Evolutionary conservation across 768 basidiomycete genomes (phyloP).

Genomic region (Rubroboletus satanas): DNA sequence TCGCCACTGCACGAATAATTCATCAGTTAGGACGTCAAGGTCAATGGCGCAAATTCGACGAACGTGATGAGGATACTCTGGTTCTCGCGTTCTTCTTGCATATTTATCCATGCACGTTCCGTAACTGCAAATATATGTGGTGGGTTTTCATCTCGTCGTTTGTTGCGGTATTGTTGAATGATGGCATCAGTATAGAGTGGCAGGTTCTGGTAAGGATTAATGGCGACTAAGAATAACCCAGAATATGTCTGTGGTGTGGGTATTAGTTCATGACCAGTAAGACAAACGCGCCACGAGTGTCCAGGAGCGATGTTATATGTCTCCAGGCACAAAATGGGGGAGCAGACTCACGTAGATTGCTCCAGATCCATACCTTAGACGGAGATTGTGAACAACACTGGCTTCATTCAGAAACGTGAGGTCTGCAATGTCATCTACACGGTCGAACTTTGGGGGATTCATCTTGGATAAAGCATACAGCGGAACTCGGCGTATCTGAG

Average conservation of each 20-base stretch:
- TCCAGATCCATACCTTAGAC: conserved; percentile 85
- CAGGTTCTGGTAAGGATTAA: conserved; percentile 93
- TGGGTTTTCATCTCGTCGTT: conserved; percentile 85
- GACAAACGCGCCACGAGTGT: conserved; percentile 2
- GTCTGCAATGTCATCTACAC: conserved; percentile 97
- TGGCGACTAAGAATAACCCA: conserved; percentile 95
- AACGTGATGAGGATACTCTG: conserved; percentile 98
- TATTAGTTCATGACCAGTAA: conserved; percentile 10
- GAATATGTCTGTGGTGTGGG: conserved; percentile 72
- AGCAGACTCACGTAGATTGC: conserved; percentile 77
- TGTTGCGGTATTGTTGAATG: conserved; percentile 85
- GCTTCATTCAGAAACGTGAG: conserved; percentile 98
- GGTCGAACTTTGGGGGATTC: conserved; percentile 98
- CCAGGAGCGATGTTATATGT: conserved; percentile 2
- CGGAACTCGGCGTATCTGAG: conserved; percentile 62
- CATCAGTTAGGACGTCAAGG: conserved; percentile 8
- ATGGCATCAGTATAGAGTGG: conserved; percentile 89
- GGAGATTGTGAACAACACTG: conserved; percentile 96
- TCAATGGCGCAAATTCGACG: conserved; percentile 30
- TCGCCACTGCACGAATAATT: conserved; percentile 65
- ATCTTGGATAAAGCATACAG: conserved; percentile 87
- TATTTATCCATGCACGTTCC: conserved; percentile 96
- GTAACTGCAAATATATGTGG: conserved; percentile 98
- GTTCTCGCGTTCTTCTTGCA: conserved; percentile 95
- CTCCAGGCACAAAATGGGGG: not conserved